Evolutionary conservation across 1,139 yeast genomes (phyloP), one percentile per base, ranked within the genome.

Genomic region (Geotrichum siamense): DNA sequence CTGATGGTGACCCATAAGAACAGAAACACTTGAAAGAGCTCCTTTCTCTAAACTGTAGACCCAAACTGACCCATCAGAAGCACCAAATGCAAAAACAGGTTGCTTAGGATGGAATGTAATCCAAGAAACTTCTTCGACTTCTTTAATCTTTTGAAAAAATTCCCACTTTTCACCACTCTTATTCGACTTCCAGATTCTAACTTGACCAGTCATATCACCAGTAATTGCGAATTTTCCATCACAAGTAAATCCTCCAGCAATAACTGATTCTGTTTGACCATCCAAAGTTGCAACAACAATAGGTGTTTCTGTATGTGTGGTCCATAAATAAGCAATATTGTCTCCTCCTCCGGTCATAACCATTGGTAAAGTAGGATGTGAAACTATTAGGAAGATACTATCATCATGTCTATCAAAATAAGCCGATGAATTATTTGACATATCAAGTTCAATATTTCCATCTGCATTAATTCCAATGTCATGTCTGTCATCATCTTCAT

Each of bases 61-160:
- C 95, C 96, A 91, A 12, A 89, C 94, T 0, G 95, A 81, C 1
- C 98, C 97, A 62, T 89, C 96, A 9, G 71, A 70, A 31, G 89
- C 91, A 49, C 98, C 97, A 59, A 86, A 85, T n/a, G 97, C 96
- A 68, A 91, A 85, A 25, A 65, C 50, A 25, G 76, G 72, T 51
- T 81, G 82, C 21, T 70, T 67, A 19, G 96, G 96, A 63, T 91
- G 98, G 43, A 78, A 74, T 30, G 72, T 64, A 45, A 91, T 70
- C 94, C 96, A 89, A 13, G 73, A 71, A 13, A 81, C 68, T 61
- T 82, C 99, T 55, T 84, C 94, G 28, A 85, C 93, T 63, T 87
- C 96, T 58, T 84, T 89, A 51, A 85, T 67, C 52, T 81, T 78
- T 33, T 78, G 81, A 50, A 76, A 71, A 57, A 74, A 69, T 53